Conservation (phyloP, 2,329 filamentous ascomycete genomes). For the Fusarium acutatum region DNA sequence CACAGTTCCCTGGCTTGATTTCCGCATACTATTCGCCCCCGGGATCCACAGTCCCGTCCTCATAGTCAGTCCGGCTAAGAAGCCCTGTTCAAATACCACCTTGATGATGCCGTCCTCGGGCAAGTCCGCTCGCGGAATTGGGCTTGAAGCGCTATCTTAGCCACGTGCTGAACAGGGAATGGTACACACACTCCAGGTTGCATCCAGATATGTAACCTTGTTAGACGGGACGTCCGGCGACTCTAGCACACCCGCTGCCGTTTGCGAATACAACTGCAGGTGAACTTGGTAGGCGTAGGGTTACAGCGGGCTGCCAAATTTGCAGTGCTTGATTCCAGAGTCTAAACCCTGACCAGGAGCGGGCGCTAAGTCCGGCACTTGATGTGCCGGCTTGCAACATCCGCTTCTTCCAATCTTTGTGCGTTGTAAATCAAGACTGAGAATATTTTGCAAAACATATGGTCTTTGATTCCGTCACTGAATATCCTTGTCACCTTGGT, state of each 20-base stretch:
- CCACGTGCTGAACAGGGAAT: neutral
- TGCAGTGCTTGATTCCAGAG: neutral
- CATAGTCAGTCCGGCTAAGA: neutral
- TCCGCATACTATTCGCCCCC: neutral
- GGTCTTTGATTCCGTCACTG: neutral
- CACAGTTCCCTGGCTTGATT: accelerated
- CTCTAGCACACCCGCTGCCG: neutral
- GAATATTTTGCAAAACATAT: neutral
- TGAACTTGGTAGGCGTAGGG: accelerated
- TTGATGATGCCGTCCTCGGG: neutral
- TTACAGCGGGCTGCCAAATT: neutral
- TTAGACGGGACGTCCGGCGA: neutral
- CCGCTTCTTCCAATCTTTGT: accelerated
- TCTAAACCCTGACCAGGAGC: neutral
- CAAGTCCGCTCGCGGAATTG: too few relatives aligned
- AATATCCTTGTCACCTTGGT: too few relatives aligned
- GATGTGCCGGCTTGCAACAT: neutral
- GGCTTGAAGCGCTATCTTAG: neutral
- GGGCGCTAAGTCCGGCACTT: neutral
- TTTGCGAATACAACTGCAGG: neutral
- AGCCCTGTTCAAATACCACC: accelerated
- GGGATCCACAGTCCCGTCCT: accelerated
- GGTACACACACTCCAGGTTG: neutral
- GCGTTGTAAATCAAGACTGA: accelerated
- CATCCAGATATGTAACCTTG: neutral